Base-by-base conservation (phyloP, 2,329 filamentous ascomycete genomes). In the Arthrobotrys sinensis region DNA sequence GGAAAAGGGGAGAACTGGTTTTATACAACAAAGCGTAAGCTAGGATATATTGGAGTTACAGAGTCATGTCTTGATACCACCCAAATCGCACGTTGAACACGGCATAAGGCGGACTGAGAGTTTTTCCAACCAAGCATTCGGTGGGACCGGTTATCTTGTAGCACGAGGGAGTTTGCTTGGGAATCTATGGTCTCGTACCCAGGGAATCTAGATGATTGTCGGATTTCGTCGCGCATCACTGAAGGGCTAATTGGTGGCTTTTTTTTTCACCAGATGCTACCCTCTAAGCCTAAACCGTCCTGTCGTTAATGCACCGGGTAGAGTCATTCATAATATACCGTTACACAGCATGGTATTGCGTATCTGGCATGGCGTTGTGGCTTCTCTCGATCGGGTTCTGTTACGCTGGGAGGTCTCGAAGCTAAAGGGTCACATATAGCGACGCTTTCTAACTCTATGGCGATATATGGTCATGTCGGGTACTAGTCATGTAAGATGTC, bases 341-440 rank as follows among this genome's bases (percentile, higher is more conserved):
- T 77, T 77, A 71, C 67, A 77, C 73, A 36, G 34, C 66, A 71
- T 77, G 55, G 24, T 71, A 77, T 77, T 77, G 66, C 66, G 73
- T 60, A 66, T 60, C 48, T 8, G 38, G 55, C 52, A 45, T 69
- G 65, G 65, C 63, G 40, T 34, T 68, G 21, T 57, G 36, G 38
- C n/a, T 34, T 40, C 38, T 10, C 38, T 55, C 36, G 28, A 70
- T 52, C 45, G 43, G 60, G 50, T 19, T 64, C 36, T 53, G n/a
- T 7, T 45, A 32, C 43, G 16, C 14, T 36, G 11, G 28, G 21
- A 65, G 19, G 24, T 46, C 19, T 19, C 2, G 16, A 48, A 24
- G 34, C 43, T 32, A 53, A 16, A 45, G 24, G 19, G 34, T 64
- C 60, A 3, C 14, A 46, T 34, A 28, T 60, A 34, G n/a, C 12